Evolutionary conservation across 768 basidiomycete species (phyloP).

Genomic region (Serpula lacrymans): DNA sequence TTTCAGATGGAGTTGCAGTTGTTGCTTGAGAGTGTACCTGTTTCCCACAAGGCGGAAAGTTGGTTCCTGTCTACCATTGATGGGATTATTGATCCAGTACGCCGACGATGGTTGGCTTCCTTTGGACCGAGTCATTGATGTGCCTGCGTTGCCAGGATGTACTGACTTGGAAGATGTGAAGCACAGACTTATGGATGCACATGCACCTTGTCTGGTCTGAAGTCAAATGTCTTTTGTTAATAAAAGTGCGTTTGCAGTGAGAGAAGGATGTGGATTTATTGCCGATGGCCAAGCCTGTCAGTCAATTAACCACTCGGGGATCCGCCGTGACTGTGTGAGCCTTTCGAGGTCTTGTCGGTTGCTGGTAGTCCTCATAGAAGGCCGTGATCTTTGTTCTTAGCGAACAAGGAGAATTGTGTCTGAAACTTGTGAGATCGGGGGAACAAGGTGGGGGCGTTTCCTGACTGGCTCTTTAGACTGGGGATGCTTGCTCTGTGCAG

Average conservation of each 20-base stretch:
- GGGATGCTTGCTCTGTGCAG: no score
- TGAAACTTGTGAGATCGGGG: slow-evolving; percentile 46
- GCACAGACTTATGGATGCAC: no score
- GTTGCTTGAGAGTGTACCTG: no score
- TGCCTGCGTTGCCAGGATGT: no score
- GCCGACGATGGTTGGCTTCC: no score
- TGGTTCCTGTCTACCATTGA: no score
- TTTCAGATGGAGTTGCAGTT: no score
- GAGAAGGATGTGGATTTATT: slow-evolving; percentile 36
- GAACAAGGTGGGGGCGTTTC: slow-evolving; percentile 38
- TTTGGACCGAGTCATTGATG: no score
- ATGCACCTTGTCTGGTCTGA: neutral
- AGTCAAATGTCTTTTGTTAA: slow-evolving; percentile 33
- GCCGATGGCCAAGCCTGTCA: slow-evolving; percentile 32
- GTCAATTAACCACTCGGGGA: slow-evolving; percentile 32
- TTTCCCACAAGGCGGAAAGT: no score
- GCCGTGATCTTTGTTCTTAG: slow-evolving; percentile 26
- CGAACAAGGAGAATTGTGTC: slow-evolving; percentile 26
- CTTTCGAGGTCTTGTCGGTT: slow-evolving; percentile 15
- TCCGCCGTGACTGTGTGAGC: slow-evolving; percentile 23
- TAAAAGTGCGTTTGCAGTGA: slow-evolving; percentile 13
- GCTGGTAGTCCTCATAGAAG: slow-evolving; percentile 31
- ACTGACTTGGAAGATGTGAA: no score
- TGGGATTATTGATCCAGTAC: no score
- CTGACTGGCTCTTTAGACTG: slow-evolving; percentile 15